Conservation (phyloP, 768 basidiomycete species). For the Russula emetica region DNA sequence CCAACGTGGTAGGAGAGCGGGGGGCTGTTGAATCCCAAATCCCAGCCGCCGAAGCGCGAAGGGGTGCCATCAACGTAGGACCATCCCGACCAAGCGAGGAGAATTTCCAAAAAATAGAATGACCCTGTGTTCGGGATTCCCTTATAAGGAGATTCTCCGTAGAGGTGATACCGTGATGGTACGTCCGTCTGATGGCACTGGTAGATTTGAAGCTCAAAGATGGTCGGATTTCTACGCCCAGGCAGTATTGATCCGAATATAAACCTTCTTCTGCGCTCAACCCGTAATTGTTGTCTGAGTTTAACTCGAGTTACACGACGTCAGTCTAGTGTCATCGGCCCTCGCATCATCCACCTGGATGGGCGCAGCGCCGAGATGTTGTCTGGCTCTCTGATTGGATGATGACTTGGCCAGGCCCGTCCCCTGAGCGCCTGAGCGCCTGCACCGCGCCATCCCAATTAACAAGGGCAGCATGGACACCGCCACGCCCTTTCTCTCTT, state of each 20-base stretch:
- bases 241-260: background rate
- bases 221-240: background rate
- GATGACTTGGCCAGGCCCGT: background rate
- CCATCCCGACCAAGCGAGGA: background rate
- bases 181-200: background rate
- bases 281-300: background rate
- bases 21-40: background rate
- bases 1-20: background rate
- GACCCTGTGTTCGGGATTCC: background rate
- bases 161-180: background rate
- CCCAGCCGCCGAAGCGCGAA: background rate
- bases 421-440: constrained; percentile 7
- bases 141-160: background rate
- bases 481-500: constrained; percentile 5
- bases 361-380: constrained; percentile 12
- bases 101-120: background rate
- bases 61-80: background rate
- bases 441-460: background rate
- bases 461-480: constrained; percentile 12
- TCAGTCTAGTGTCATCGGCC: background rate
- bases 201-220: background rate
- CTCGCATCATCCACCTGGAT: background rate
- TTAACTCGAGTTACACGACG: constrained; percentile 11
- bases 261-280: background rate
- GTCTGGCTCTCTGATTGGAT: constrained; percentile 1